These are phyloP conservation scores for Ophidiomyces ophidiicola DNA, from an alignment of 2,329 filamentous ascomycete genomes.

Conservation along the genomic window DNA sequence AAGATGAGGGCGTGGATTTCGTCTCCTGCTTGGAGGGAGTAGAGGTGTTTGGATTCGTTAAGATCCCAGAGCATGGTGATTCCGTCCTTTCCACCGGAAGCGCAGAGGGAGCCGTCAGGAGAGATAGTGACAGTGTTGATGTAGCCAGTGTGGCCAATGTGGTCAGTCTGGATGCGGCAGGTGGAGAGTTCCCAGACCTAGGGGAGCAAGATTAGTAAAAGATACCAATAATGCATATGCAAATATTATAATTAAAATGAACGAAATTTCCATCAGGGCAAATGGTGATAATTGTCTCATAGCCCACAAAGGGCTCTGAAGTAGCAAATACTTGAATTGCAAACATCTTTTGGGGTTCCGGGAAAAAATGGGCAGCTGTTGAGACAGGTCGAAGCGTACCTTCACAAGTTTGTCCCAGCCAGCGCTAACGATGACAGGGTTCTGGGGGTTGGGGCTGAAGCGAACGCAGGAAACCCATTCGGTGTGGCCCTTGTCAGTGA, in stretches of 20 bases:
- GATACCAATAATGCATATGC: constrained; percentile 1
- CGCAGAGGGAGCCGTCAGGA: constrained; percentile 96
- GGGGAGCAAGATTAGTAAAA: constrained; percentile 20
- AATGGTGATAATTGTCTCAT: constrained; percentile 96
- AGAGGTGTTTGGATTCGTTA: constrained; percentile 99
- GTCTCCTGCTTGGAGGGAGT: constrained; percentile 98
- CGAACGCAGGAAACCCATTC: constrained; percentile 99
- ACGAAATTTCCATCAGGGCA: constrained; percentile 32
- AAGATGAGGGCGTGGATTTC: constrained; percentile 99
- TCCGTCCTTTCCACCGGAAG: constrained; percentile 98
- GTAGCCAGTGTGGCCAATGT: constrained; percentile 99
- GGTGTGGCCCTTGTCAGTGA: constrained; percentile 99
- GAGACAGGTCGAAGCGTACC: constrained; percentile 48
- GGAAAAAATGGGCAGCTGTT: not conserved
- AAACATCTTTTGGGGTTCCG: constrained; percentile 68
- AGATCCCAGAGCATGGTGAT: constrained; percentile 99
- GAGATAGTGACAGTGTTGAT: constrained; percentile 99
- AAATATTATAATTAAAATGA: constrained; percentile 1
- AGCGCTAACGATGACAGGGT: constrained; percentile 96
- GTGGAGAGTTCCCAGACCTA: constrained; percentile 99
- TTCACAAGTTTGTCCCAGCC: constrained; percentile 99
- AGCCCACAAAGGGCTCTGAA: constrained; percentile 88
- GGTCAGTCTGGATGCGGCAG: constrained; percentile 99
- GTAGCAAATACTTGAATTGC: constrained; percentile 99
- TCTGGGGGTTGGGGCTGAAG: constrained; percentile 99